phyloP scores from a whole-genome alignment of 1,284 basidiomycete genomes.

The Megacollybia platyphylla region DNA sequence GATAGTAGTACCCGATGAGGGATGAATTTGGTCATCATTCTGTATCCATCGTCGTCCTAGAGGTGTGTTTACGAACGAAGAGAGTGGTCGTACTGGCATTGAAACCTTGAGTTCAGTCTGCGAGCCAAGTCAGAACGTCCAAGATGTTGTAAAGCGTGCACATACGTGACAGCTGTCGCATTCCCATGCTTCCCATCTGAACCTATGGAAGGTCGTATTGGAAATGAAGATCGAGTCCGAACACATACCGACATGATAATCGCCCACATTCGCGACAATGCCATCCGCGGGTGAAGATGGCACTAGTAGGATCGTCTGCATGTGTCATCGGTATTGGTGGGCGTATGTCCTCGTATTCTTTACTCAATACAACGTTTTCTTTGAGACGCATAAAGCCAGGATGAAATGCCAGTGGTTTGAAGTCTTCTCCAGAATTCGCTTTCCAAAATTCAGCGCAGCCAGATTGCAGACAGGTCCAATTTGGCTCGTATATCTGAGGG shows the following conservation, averaged over 20 bases:
- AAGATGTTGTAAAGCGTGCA: constrained; percentile 1
- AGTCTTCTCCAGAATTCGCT: background rate
- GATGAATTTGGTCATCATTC: background rate
- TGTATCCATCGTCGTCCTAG: background rate
- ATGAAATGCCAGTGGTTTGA: background rate
- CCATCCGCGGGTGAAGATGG: constrained; percentile 51
- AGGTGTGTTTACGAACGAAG: background rate
- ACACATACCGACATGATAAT: constrained; percentile 51
- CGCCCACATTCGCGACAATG: constrained; percentile 58
- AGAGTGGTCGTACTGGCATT: no score
- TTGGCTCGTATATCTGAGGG: background rate
- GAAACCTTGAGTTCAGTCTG: no score
- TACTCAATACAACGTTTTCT: background rate
- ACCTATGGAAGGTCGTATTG: constrained; percentile 22
- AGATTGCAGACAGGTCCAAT: background rate
- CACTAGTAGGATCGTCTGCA: constrained; percentile 26
- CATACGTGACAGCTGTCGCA: constrained; percentile 42
- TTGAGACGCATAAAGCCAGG: background rate
- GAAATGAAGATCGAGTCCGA: constrained; percentile 1
- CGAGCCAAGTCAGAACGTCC: background rate
- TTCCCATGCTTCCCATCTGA: constrained; percentile 62
- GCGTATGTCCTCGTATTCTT: constrained; percentile 13
- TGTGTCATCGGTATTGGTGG: constrained; percentile 18
- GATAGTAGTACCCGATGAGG: background rate
- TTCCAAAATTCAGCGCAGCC: background rate